Percentiles rank a stretch among this genome's conserved stretches.
These are phyloP conservation scores for Hibiscus mutabilis DNA, from an alignment of 345 rosid genomes.

Conservation along the genomic window DNA sequence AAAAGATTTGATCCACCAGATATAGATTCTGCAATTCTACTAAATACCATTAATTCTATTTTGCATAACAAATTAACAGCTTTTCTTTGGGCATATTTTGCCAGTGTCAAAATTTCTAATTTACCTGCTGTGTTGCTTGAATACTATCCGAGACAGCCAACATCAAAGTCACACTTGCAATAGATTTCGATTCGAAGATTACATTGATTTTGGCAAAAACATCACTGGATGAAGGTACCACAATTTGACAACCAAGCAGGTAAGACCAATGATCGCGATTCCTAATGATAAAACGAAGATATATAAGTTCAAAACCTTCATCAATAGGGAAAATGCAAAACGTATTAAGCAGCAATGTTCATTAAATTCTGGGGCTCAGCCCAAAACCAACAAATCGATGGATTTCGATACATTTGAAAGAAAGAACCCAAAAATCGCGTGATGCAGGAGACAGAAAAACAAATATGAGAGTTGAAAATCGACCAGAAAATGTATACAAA, in stretches of 20 bases:
- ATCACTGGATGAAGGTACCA: background rate
- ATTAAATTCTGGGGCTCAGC: background rate
- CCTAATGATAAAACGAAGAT: background rate
- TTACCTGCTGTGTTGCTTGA: background rate
- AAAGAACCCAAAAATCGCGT: background rate
- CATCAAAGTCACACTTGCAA: background rate
- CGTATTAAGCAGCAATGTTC: background rate
- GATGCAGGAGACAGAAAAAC: background rate
- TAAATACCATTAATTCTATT: constrained; percentile 51
- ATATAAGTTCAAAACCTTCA: too few species aligned
- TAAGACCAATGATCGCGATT: background rate
- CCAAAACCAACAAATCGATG: background rate
- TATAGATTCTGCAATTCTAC: constrained; percentile 44
- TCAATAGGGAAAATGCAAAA: too few species aligned
- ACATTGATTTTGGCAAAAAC: background rate
- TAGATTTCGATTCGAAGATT: background rate
- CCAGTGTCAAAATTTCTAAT: background rate
- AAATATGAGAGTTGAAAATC: background rate
- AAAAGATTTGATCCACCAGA: constrained; percentile 32
- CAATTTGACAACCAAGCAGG: background rate
- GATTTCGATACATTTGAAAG: background rate
- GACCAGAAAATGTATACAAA: background rate
- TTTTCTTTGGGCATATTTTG: background rate
- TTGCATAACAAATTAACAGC: background rate
- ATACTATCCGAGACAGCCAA: background rate